Percentiles rank a stretch among this genome's conserved stretches.
phyloP scores from a whole-genome alignment of 306 rosid species.

The Delonix regia region DNA sequence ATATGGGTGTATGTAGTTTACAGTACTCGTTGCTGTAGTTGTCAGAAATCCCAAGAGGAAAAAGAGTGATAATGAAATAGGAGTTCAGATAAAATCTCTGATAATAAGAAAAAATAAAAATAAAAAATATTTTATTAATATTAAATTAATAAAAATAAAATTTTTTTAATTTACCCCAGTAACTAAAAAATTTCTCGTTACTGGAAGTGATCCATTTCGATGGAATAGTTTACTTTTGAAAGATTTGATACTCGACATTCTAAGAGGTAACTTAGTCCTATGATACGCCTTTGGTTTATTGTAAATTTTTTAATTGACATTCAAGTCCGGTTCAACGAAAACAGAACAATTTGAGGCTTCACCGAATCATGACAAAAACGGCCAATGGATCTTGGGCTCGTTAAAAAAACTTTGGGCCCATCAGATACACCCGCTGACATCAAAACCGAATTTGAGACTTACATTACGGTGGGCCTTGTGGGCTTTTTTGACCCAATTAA shows the following conservation, averaged over 20 bases:
- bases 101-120: too few species aligned
- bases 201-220: too few species aligned
- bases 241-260: neutral
- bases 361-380: too few species aligned
- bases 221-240: neutral
- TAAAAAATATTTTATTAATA: too few species aligned
- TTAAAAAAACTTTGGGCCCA: neutral
- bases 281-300: neutral
- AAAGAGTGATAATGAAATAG: neutral
- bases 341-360: neutral
- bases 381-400: neutral
- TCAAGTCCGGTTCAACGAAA: neutral
- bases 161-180: too few species aligned
- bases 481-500: neutral
- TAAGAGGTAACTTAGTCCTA: neutral
- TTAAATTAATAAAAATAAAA: too few species aligned
- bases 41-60: neutral
- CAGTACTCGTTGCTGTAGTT: too few species aligned
- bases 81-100: too few species aligned
- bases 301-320: neutral
- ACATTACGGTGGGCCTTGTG: neutral
- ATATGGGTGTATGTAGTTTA: too few species aligned
- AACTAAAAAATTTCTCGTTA: too few species aligned
- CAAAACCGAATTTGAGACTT: neutral
- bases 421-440: too few species aligned